A percentile compares a stretch with the other conserved stretches of the same genome.
Evolutionary conservation across 345 rosid genomes (phyloP).

Genomic region (Gossypium bickii): DNA sequence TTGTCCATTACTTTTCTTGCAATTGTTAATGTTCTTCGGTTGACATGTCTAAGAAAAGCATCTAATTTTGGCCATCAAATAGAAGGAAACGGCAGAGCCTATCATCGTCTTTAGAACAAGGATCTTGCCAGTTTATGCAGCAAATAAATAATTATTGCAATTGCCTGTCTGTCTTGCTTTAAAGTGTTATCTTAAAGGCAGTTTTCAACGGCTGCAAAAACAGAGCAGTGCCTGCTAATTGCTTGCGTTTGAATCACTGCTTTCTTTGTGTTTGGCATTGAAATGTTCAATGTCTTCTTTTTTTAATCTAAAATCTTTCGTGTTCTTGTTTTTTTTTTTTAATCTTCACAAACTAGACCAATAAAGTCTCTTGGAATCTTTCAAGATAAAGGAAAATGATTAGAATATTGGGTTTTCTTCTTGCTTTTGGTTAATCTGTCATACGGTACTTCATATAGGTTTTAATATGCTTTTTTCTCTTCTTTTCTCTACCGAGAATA

Average conservation of each 20-base stretch:
- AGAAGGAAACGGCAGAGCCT: neutral
- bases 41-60: neutral
- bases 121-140: neutral
- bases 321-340: neutral
- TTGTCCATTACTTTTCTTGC: neutral
- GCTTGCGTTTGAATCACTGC: neutral
- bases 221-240: too few relatives aligned
- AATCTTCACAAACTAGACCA: neutral
- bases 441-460: neutral
- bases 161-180: neutral
- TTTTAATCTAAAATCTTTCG: neutral
- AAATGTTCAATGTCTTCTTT: neutral
- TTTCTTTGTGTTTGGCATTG: neutral
- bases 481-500: slow-evolving; percentile 9
- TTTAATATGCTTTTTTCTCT: neutral
- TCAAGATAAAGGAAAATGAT: neutral
- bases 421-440: neutral
- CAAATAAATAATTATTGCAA: neutral
- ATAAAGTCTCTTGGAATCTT: neutral
- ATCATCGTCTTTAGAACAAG: neutral
- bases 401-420: neutral
- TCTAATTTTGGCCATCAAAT: neutral
- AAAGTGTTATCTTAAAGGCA: neutral
- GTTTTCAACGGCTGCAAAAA: neutral
- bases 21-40: neutral